Evolutionary conservation across 2,329 filamentous ascomycete genomes (phyloP).

Genomic region (Myriosclerotinia curreyana): DNA sequence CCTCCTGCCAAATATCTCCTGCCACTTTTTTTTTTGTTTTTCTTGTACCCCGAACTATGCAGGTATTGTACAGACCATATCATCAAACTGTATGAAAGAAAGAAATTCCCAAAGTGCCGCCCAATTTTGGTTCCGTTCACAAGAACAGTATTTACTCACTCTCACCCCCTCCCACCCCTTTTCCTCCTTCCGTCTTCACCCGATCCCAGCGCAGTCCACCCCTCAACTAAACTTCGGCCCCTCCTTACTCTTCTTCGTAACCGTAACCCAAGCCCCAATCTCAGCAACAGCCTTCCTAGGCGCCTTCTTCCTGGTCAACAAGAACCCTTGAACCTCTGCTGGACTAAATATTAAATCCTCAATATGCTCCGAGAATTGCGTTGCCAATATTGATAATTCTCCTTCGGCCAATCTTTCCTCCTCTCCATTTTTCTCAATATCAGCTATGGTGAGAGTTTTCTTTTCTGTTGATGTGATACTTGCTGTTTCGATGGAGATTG

Average conservation of each 20-base stretch:
- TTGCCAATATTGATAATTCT: conserved; percentile 41
- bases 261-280: conserved; percentile 53
- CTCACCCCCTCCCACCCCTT: too few relatives aligned
- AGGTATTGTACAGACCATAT: not conserved
- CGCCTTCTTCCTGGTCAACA: conserved; percentile 60
- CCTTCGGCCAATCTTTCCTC: conserved; percentile 11
- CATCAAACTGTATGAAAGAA: not conserved
- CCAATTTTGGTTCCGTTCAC: not conserved
- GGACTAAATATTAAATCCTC: conserved; percentile 53
- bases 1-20: too few relatives aligned
- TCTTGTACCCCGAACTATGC: not conserved
- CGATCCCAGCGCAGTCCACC: too few relatives aligned
- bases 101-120: not conserved
- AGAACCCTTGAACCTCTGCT: conserved; percentile 63
- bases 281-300: conserved; percentile 55
- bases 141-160: too few relatives aligned
- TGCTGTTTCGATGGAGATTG: conserved; percentile 9
- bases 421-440: conserved; percentile 3
- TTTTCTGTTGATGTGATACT: not conserved
- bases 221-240: not conserved
- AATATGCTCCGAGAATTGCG: conserved; percentile 52
- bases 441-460: conserved; percentile 4
- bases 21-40: not conserved
- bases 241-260: conserved; percentile 40
- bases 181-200: too few relatives aligned